A percentile compares a stretch with the other conserved stretches of the same genome.
phyloP scores from a whole-genome alignment of 2,329 filamentous ascomycete genomes.

The Xylariomycetidae sp. region DNA sequence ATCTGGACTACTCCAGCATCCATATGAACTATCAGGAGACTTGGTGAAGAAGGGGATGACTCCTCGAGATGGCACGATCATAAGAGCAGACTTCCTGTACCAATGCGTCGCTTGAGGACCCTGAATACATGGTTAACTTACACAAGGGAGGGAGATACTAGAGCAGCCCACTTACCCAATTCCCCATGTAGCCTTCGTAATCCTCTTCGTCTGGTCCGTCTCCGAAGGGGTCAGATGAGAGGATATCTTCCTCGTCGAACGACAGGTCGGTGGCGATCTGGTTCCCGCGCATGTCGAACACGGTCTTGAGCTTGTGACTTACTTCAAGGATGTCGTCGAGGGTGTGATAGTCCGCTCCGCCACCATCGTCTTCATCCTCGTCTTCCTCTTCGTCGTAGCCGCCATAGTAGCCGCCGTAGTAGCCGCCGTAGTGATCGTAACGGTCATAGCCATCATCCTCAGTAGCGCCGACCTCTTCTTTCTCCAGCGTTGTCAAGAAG shows the following conservation, averaged over 20 bases:
- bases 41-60: too few relatives aligned
- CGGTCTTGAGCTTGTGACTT: slow-evolving; percentile 11
- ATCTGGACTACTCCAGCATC: too few relatives aligned
- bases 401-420: neutral
- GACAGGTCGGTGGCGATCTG: slow-evolving; percentile 9
- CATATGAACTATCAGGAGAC: too few relatives aligned
- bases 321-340: slow-evolving; percentile 11
- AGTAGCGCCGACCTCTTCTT: slow-evolving; percentile 16
- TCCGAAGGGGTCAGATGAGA: slow-evolving; percentile 17
- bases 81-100: slow-evolving; percentile 6
- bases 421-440: neutral
- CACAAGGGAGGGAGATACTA: neutral
- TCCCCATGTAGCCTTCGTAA: slow-evolving; percentile 23
- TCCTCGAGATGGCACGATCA: slow-evolving; percentile 10
- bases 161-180: slow-evolving; percentile 20
- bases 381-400: slow-evolving; percentile 5
- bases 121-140: slow-evolving; percentile 4
- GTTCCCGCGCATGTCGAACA: slow-evolving; percentile 23
- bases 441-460: neutral
- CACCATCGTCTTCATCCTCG: neutral
- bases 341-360: neutral
- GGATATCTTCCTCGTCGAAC: slow-evolving; percentile 15
- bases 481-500: slow-evolving; percentile 28
- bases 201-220: slow-evolving; percentile 13
- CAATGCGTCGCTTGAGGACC: neutral